phyloP scores from a whole-genome alignment of 2,329 filamentous ascomycete genomes.

The Aureobasidium sp. region DNA sequence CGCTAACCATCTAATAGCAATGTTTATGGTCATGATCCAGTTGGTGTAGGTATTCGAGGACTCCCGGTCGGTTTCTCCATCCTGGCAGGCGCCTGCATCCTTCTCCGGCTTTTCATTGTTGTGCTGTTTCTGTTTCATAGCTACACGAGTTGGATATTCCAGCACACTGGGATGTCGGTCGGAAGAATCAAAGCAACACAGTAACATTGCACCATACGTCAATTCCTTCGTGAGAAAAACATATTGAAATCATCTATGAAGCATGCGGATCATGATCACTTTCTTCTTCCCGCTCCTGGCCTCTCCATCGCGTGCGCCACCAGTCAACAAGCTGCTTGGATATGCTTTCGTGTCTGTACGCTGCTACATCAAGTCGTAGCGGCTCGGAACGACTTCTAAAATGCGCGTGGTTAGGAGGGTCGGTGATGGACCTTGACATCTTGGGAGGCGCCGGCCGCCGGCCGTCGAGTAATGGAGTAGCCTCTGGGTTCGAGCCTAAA shows the following conservation, averaged over 20 bases:
- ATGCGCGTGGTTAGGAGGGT: constrained; percentile 2
- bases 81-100: constrained; percentile 53
- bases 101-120: constrained; percentile 45
- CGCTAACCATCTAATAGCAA: constrained; percentile 38
- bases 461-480: not conserved
- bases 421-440: not conserved
- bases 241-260: not conserved
- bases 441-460: not conserved
- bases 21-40: constrained; percentile 58
- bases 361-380: constrained; percentile 8
- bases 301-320: constrained; percentile 17
- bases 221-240: constrained; percentile 2
- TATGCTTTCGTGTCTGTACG: constrained; percentile 10
- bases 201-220: not conserved
- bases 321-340: constrained; percentile 15
- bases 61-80: constrained; percentile 60
- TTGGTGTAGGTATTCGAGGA: constrained; percentile 57
- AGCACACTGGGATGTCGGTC: not conserved
- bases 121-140: not conserved
- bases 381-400: constrained; percentile 10
- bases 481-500: not conserved
- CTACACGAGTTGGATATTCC: not conserved
- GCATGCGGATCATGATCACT: not conserved
- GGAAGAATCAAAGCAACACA: not conserved
- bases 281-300: constrained; percentile 7